Evolutionary conservation across 2,329 filamentous ascomycete species (phyloP), one percentile per base, ranked within the genome.

Genomic region (Neodidymelliopsis sp.): DNA sequence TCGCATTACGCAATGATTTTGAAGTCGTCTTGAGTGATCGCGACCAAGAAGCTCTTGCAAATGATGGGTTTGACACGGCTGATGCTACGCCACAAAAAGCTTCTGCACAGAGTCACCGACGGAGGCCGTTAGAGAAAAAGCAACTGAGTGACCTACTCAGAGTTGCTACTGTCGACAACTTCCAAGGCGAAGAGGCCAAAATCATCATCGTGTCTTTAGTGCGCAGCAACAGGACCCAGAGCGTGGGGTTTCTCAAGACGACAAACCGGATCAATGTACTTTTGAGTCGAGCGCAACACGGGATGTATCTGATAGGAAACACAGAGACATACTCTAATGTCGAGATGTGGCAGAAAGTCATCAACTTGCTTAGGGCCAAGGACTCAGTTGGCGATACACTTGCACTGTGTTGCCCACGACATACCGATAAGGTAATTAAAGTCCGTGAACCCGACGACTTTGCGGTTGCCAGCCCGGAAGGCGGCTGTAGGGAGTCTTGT

Each of bases 141-240:
- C 50, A 56, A 8, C 40, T 66, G 4, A 53, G 41, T 12, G 60
- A 69, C 4, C 13, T 63, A 4, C 38, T 69, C 2, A 36, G 65
- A 4, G 68, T 87, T 0, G 85, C 86, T 0, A 90, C 86, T 0
- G 81, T 90, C 0, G 86, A 90, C 65, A 91, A 91, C 55, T 91
- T 90, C 45, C 87, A 92, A 59, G 89, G 88, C 0, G 88, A 92
- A 62, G 88, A 92, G 60, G 85, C 84, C 2, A 86, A 89, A 40
- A 74, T 92, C 7, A 77, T 92, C 0, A 75, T 92, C 2, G 75
- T 91, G 0, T 89, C 85, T 0, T 74, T 92, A 0, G 87, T 90
- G 0, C 81, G 89, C 29, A 89, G 87, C 70, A 92, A 92, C 56
- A 53, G 67, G 0, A 59, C 79, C 6, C 73, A 71, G 7, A 81